A percentile compares a stretch with the other conserved stretches of the same genome.
Conservation (phyloP, 2,329 filamentous ascomycete genomes). For the Cladophialophora psammophila region DNA sequence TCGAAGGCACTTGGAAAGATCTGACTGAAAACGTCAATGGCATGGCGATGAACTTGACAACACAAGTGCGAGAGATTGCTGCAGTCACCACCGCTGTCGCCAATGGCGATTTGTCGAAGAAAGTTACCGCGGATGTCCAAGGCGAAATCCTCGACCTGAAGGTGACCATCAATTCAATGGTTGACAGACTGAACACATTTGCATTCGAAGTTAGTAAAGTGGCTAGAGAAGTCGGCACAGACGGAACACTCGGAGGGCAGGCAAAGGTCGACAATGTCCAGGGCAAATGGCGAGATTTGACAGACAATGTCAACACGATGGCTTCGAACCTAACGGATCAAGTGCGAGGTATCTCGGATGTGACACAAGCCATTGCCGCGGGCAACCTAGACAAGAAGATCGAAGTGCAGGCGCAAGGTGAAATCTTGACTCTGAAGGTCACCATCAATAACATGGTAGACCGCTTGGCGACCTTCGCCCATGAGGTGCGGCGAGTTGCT, state of each 20-base stretch:
- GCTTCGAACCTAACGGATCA: conserved; percentile 69
- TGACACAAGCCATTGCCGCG: conserved; percentile 93
- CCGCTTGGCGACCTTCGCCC: conserved; percentile 91
- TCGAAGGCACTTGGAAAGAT: conserved; percentile 96
- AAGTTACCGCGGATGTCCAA: conserved; percentile 91
- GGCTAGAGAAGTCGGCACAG: conserved; percentile 69
- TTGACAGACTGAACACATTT: conserved; percentile 69
- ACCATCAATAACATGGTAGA: conserved; percentile 99
- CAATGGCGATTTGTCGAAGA: conserved; percentile 91
- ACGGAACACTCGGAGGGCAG: conserved; percentile 69
- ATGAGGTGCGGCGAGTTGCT: conserved; percentile 92
- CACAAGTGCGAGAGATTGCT: conserved; percentile 96
- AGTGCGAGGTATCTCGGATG: conserved; percentile 90
- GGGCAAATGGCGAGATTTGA: conserved; percentile 72
- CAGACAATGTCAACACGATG: conserved; percentile 73
- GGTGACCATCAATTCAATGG: conserved; percentile 80
- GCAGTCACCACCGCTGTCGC: conserved; percentile 96
- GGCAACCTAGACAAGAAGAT: conserved; percentile 97
- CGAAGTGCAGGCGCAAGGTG: conserved; percentile 91
- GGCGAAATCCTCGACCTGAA: conserved; percentile 96
- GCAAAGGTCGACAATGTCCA: conserved; percentile 70
- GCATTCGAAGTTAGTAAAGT: conserved; percentile 72
- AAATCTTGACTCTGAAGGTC: conserved; percentile 91
- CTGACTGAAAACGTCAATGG: conserved; percentile 95
- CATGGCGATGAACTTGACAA: conserved; percentile 98